Evolutionary conservation across 2,329 filamentous ascomycete genomes (phyloP), one percentile per base, ranked within the genome.

Genomic region (Zasmidium cellare): DNA sequence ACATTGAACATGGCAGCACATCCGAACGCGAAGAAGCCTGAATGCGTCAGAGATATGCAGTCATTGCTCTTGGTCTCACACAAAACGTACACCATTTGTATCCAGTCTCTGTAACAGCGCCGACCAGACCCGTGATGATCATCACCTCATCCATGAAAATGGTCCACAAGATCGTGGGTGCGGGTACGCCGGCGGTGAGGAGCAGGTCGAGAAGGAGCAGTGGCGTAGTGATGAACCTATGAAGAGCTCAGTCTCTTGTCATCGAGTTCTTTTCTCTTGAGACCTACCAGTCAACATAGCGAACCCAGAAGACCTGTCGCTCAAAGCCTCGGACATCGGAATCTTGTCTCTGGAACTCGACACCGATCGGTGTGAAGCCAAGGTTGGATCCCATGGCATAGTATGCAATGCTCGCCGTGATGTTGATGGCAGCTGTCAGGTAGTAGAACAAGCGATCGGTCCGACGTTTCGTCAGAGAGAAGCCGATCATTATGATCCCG

Each of bases 51-150:
- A 28, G 11, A 5, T 28, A 11, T 28, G 11, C 31, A n/a, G 12
- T 19, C 11, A 9, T n/a, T 24, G 16, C 16, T 9, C 35, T 41
- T 14, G 35, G 76, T 70, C 66, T 73, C 28, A 59, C 51, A 20
- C 48, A 38, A n/a, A 78, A 86, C 71, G 84, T 87, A 2, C 83
- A 84, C 83, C 83, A 87, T 65, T 87, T 88, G 47, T 87, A 88
- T 0, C 73, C 74, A 5, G 80, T 82, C 20, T 71, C 71, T 0
- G 86, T 83, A 1, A 88, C 78, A 3, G 86, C 84, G 14, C 86
- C 86, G 11, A 87, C 78, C 3, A 88, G 78, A 7, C 84, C 84
- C 18, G 80, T 82, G 11, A 87, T 74, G 46, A 88, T 80, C 84
- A 88, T 87, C 61, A 87, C 75, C 63, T 81, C 75, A 58, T 87